Base-by-base conservation (phyloP, 257 asterid species). In the Perilla frutescens region DNA sequence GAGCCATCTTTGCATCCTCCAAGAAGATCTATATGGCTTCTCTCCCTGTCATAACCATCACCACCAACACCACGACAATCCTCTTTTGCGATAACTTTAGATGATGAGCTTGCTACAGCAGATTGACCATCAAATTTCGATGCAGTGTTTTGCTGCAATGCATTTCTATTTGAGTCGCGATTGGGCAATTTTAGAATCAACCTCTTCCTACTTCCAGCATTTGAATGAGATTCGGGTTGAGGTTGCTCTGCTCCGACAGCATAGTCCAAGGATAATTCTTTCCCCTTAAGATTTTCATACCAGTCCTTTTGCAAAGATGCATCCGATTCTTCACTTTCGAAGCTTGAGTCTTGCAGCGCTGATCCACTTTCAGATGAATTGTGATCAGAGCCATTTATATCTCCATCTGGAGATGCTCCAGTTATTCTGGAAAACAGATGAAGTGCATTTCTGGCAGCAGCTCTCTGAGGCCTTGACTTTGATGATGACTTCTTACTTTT, bases 401-500 rank as follows among this genome's bases (percentile, higher is more conserved):
- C 98, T 77, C 80, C 91, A 78, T 92, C 93, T 39, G 85, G 74
- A 29, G 96, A 87, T 72, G 94, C 87, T 73, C 96, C 99, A 1
- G 96, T 90, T 71, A 89, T 92, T 73, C 87, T 90, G 26, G 99
- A 89, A 82, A 95, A 92, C 62, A 92, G 73, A 86, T 90, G 87
- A 85, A 92, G 98, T 36, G 99, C 99, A 76, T 95, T 95, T 80
- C 92, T 87, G 10, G 99, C 98, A 75, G 99, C 98, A 81, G 96
- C 97, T 82, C 99, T 86, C 81, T 70, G 96, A 81, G 99, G 99
- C 79, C 99, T 87, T n/a, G 84, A 84, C 81, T 89, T 90, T 11
- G 89, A 86, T 39, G 87, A 84, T 44, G 89, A 85, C 77, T 79
- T 89, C 64, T 79, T 94, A 76, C 76, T 81, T 3, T 77, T 82